Evolutionary conservation across 2,329 filamentous ascomycete genomes (phyloP).

Genomic region (Calonectria ilicicola): DNA sequence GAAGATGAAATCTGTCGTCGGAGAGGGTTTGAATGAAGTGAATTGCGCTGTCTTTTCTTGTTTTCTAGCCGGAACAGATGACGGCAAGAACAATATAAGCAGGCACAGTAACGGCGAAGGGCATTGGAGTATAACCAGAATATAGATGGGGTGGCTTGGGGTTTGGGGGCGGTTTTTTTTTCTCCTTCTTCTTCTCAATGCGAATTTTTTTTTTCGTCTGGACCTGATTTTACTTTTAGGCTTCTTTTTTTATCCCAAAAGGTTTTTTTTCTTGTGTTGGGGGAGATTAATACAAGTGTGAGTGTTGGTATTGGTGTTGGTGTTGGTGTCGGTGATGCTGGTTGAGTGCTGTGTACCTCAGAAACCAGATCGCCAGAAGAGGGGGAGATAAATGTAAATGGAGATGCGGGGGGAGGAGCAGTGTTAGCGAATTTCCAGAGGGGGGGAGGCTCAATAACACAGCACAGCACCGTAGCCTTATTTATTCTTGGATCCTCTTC

Average conservation of each 20-base stretch:
- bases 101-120: slow-evolving; percentile 16
- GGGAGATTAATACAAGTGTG: not conserved
- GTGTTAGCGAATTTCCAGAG: not conserved
- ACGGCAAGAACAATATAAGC: slow-evolving; percentile 31
- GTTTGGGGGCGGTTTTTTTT: not conserved
- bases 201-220: not conserved
- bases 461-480: slow-evolving; percentile 10
- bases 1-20: not conserved
- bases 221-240: not conserved
- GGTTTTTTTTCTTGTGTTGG: not conserved
- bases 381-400: not conserved
- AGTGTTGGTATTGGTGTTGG: not conserved
- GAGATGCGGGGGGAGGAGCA: not conserved
- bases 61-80: slow-evolving; percentile 34
- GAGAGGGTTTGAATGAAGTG: not conserved
- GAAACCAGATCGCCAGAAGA: not conserved
- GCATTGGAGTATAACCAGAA: slow-evolving; percentile 27
- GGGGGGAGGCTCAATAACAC: slow-evolving; percentile 8
- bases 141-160: not conserved
- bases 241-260: not conserved
- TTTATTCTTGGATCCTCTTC: slow-evolving; percentile 5
- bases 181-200: not conserved
- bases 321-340: not conserved
- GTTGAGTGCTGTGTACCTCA: slow-evolving; percentile 21
- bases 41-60: slow-evolving; percentile 5